Conservation (phyloP, 768 basidiomycete species). For the Strobilomyces dryophilus region DNA sequence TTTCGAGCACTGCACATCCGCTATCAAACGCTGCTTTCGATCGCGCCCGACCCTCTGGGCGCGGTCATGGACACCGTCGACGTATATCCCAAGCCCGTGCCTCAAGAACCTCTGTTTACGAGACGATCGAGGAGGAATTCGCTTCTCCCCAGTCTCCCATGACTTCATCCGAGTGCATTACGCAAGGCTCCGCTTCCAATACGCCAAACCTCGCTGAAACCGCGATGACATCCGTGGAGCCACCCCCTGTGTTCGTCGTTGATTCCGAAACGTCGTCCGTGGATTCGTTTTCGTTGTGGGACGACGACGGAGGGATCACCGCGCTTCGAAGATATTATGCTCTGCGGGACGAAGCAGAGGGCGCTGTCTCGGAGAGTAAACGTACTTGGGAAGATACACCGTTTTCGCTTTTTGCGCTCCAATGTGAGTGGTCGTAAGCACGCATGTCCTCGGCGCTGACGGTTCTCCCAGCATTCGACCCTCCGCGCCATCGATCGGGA, state of each 20-base stretch:
- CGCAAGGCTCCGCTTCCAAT: conserved; percentile 27
- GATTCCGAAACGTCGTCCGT: conserved; percentile 51
- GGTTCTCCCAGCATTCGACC: conserved; percentile 55
- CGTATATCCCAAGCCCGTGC: conserved; percentile 61
- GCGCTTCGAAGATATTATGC: conserved; percentile 66
- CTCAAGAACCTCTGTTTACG: conserved; percentile 68
- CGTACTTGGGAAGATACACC: conserved; percentile 66
- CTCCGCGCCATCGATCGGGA: conserved; percentile 56
- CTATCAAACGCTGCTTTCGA: conserved; percentile 40
- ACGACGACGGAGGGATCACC: conserved; percentile 64
- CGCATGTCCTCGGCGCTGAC: background rate
- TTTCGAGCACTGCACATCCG: conserved; percentile 54
- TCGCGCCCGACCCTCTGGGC: conserved; percentile 39
- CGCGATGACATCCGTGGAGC: conserved; percentile 26
- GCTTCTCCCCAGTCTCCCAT: conserved; percentile 30
- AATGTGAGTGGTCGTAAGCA: conserved; percentile 48
- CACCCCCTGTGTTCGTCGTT: conserved; percentile 48
- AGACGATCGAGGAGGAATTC: conserved; percentile 75
- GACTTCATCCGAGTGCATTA: conserved; percentile 22
- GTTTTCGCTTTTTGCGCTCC: conserved; percentile 66
- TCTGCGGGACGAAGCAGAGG: conserved; percentile 63
- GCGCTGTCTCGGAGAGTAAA: conserved; percentile 63
- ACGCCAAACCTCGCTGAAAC: conserved; percentile 18
- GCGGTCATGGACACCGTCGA: conserved; percentile 72
- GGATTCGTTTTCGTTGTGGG: conserved; percentile 49